These are phyloP conservation scores for Staphylotrichum longicolle DNA, from an alignment of 495 filamentous ascomycete species.

Conservation along the genomic window DNA sequence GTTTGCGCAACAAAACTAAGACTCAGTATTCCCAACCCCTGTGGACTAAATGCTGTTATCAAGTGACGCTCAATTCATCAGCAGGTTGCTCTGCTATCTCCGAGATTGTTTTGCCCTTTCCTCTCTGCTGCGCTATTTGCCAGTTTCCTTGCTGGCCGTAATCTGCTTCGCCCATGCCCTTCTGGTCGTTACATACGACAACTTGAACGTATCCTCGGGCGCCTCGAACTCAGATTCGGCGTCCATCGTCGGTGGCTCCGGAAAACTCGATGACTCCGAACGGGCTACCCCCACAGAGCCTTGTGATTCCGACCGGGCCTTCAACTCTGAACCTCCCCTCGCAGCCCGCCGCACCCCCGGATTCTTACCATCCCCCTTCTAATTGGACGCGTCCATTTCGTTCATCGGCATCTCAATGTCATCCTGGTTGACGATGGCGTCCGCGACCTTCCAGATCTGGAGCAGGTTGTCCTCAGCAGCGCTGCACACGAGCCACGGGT, in stretches of 20 bases:
- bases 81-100: too few relatives aligned
- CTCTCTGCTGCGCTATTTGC: not conserved
- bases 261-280: too few relatives aligned
- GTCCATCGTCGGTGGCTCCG: not conserved
- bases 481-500: slow-evolving; percentile 91
- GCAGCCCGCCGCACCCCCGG: not conserved
- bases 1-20: not conserved
- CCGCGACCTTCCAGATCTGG: slow-evolving; percentile 94
- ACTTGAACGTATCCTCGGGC: not conserved
- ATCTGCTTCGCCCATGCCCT: slow-evolving; percentile 13
- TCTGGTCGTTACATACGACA: slow-evolving; percentile 15
- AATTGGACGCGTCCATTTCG: slow-evolving; percentile 60
- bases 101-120: too few relatives aligned
- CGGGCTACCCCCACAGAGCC: too few relatives aligned
- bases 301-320: not conserved
- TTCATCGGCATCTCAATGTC: slow-evolving; percentile 72
- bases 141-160: not conserved
- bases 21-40: not conserved
- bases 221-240: not conserved
- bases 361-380: slow-evolving; percentile 17
- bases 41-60: not conserved
- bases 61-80: not conserved
- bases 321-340: not conserved
- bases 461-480: slow-evolving; percentile 96
- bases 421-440: slow-evolving; percentile 82